phyloP scores from a whole-genome alignment of 2,329 filamentous ascomycete species.

The Epichloe uncinata region DNA sequence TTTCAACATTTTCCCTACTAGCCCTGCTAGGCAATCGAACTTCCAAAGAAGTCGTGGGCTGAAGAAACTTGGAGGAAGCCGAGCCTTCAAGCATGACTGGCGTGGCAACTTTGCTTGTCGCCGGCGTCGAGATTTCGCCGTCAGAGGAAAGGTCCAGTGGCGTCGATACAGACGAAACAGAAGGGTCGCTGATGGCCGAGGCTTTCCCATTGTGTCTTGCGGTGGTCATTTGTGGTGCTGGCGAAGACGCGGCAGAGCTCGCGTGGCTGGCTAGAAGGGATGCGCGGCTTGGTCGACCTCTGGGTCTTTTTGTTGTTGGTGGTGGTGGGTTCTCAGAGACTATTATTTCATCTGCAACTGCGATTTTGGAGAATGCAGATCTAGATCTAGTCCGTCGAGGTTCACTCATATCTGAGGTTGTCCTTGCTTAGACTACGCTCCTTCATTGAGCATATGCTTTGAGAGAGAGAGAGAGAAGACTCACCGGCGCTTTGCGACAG shows the following conservation, averaged over 20 bases:
- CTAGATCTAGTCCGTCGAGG: slow-evolving; percentile 2
- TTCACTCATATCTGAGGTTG: neutral
- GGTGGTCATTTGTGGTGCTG: neutral
- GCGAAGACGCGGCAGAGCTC: slow-evolving; percentile 4
- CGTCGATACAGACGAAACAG: slow-evolving; percentile 20
- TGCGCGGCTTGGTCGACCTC: slow-evolving; percentile 14
- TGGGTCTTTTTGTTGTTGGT: slow-evolving; percentile 7
- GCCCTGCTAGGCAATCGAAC: slow-evolving; percentile 17
- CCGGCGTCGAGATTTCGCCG: slow-evolving; percentile 22
- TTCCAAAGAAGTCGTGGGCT: slow-evolving; percentile 12
- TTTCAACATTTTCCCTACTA: slow-evolving; percentile 7
- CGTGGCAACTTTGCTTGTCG: slow-evolving; percentile 24
- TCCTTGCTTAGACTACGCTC: neutral
- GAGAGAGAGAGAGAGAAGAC: neutral
- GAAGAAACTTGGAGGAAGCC: slow-evolving; percentile 1
- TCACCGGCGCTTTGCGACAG: neutral
- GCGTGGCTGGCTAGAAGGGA: slow-evolving; percentile 8
- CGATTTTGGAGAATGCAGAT: neutral
- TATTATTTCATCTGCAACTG: neutral
- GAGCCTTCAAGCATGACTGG: slow-evolving; percentile 15
- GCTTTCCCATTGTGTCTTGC: slow-evolving; percentile 7
- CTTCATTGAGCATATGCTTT: neutral
- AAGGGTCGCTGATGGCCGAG: slow-evolving; percentile 13
- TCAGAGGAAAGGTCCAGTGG: slow-evolving; percentile 18
- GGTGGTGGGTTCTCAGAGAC: slow-evolving; percentile 2